These are phyloP conservation scores for Podospora fimiseda DNA, from an alignment of 495 filamentous ascomycete species.

Conservation along the genomic window DNA sequence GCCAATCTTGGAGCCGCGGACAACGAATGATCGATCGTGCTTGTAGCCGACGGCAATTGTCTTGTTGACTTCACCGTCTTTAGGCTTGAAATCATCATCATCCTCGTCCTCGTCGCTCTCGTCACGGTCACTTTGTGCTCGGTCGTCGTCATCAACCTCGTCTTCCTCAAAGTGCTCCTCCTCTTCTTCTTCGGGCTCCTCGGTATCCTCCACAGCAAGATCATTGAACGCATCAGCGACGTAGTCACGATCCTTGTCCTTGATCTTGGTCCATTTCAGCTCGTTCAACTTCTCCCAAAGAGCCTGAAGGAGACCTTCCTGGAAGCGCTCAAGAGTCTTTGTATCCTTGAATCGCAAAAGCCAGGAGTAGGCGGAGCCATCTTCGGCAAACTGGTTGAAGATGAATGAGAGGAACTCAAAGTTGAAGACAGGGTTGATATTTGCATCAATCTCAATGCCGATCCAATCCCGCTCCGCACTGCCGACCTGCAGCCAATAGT, in stretches of 20 bases:
- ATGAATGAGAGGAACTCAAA: conserved; percentile 97
- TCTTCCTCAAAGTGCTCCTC: conserved; percentile 56
- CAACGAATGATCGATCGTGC: conserved; percentile 92
- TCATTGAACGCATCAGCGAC: conserved; percentile 95
- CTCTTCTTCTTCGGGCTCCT: conserved; percentile 55
- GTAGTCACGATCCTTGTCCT: conserved; percentile 88
- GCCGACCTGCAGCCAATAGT: conserved; percentile 90
- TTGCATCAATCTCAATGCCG: conserved; percentile 73
- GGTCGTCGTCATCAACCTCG: conserved; percentile 57
- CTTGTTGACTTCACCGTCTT: conserved; percentile 85
- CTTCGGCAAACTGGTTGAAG: conserved; percentile 88
- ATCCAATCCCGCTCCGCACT: conserved; percentile 79
- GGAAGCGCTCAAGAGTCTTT: conserved; percentile 74
- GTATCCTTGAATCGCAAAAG: conserved; percentile 85
- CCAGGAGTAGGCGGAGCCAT: conserved; percentile 93
- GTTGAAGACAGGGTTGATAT: conserved; percentile 98
- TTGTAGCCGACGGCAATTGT: conserved; percentile 98
- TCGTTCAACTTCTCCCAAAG: conserved; percentile 97
- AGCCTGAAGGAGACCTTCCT: conserved; percentile 89
- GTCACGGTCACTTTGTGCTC: conserved; percentile 57
- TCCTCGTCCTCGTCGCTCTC: conserved; percentile 90
- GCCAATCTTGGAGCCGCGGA: conserved; percentile 93
- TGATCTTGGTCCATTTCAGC: conserved; percentile 86
- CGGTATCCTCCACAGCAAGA: conserved; percentile 79
- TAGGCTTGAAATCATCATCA: conserved; percentile 61